Evolutionary conservation across 2,329 filamentous ascomycete genomes (phyloP).

Genomic region (Waltergamsia citrina): DNA sequence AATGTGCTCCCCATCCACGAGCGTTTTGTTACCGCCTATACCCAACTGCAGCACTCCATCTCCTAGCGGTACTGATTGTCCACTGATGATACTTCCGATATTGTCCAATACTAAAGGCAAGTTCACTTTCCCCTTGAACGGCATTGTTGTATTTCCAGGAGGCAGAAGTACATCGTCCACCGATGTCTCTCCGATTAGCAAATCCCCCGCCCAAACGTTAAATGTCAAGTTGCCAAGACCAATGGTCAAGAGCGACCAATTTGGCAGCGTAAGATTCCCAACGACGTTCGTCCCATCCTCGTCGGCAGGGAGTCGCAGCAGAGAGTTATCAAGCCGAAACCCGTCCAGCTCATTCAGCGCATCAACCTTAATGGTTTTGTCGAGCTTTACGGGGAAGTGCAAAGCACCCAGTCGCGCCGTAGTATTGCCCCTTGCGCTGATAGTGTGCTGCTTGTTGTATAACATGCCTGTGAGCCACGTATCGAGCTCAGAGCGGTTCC

Average conservation of each 20-base stretch:
- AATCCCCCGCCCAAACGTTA: conserved; percentile 27
- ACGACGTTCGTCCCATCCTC: conserved; percentile 25
- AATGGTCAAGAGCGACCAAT: conserved; percentile 27
- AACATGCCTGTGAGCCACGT: conserved; percentile 23
- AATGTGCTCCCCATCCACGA: conserved; percentile 30
- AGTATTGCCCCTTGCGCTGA: conserved; percentile 22
- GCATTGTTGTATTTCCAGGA: conserved; percentile 30
- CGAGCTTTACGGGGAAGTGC: conserved; percentile 18
- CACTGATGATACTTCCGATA: conserved; percentile 24
- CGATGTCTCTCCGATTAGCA: conserved; percentile 26
- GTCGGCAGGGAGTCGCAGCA: conserved; percentile 19
- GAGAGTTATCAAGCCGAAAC: conserved; percentile 21
- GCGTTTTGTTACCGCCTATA: conserved; percentile 28
- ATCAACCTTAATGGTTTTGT: conserved; percentile 24
- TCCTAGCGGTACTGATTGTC: conserved; percentile 22
- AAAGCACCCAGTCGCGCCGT: conserved; percentile 23
- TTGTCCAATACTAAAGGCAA: conserved; percentile 28
- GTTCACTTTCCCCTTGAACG: conserved; percentile 30
- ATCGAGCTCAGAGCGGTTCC: conserved; percentile 22
- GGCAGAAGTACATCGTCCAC: conserved; percentile 27
- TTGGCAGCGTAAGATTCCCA: conserved; percentile 26
- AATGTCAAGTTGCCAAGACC: conserved; percentile 32
- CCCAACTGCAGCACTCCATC: conserved; percentile 29
- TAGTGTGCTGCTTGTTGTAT: conserved; percentile 15
- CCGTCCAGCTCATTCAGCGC: conserved; percentile 25